Evolutionary conservation across 768 basidiomycete genomes (phyloP).

Genomic region (Fomitopsis serialis): DNA sequence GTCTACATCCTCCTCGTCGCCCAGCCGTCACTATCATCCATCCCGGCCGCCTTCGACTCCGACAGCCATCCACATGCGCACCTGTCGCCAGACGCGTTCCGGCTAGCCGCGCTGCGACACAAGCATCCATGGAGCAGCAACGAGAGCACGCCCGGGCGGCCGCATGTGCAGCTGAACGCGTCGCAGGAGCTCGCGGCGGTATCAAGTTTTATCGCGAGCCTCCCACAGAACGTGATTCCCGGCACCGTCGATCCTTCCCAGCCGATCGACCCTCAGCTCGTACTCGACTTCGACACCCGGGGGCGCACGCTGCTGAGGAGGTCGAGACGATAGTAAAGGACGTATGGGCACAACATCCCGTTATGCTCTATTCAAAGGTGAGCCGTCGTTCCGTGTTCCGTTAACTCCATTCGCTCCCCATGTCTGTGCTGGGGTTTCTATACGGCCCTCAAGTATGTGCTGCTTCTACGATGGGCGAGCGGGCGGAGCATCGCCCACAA

Average conservation of each 20-base stretch:
- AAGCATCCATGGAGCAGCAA: constrained; percentile 7
- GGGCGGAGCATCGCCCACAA: too few species aligned
- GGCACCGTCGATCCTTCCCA: constrained; percentile 51
- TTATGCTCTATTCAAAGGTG: constrained; percentile 73
- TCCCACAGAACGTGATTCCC: constrained; percentile 75
- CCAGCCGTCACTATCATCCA: constrained; percentile 35
- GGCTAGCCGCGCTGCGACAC: constrained; percentile 17
- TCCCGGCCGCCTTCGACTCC: constrained; percentile 20
- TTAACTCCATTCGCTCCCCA: too few species aligned
- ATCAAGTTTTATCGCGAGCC: constrained; percentile 65
- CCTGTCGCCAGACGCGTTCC: constrained; percentile 28
- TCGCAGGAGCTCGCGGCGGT: constrained; percentile 71
- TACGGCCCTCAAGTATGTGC: too few species aligned
- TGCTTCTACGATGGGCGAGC: too few species aligned
- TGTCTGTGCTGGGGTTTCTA: too few species aligned
- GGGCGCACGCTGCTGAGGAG: constrained; percentile 56
- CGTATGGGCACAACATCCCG: constrained; percentile 69
- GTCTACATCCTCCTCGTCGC: constrained; percentile 53
- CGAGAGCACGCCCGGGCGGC: constrained; percentile 15
- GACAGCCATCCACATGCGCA: constrained; percentile 24
- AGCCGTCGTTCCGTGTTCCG: too few species aligned
- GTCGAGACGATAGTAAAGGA: constrained; percentile 53
- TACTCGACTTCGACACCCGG: constrained; percentile 81
- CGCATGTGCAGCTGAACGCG: constrained; percentile 42
- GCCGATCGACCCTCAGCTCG: constrained; percentile 74